Base-by-base conservation (phyloP, 2,329 filamentous ascomycete species). In the Aspergillus puulaauensis region DNA sequence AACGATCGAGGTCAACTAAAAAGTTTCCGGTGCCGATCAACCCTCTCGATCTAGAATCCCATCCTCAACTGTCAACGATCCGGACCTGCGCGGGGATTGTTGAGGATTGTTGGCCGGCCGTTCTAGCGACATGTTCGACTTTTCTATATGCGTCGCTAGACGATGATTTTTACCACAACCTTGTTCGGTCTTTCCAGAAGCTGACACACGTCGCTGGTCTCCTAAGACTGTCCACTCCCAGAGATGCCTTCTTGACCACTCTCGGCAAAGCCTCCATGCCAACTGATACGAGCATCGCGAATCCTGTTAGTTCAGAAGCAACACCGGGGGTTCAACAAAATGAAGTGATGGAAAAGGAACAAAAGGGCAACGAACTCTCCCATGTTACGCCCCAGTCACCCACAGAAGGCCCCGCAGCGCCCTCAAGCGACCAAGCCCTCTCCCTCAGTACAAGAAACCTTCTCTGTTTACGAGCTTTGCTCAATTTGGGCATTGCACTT, bases 401-500 rank as follows among this genome's bases (percentile, higher is more conserved):
- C 21, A 43, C 62, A n/a, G 74, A 76, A 4, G 58, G 65, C 9
- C 48, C 67, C 5, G 62, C 61, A 45, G 52, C 66, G 2, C 59
- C 67, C 9, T 61, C 62, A 11, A 90, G 73, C 66, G 76, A 27
- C 69, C 73, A 57, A 57, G 65, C 74, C 0, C 78, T 80, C 54
- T 83, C 86, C 3, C 80, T 98, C 8, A 96, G 91, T 63, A 93
- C 92, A 3, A 85, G 95, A 7, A 98, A 99, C 68, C 79, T 99
- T 4, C 80, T 98, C 1, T 99, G 95, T 67, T 79, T 99, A 44
- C 83, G 96, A 68, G 95, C 95, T 31, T 80, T 99, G 15, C 78
- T 99, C n/a, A 99, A 99, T 66, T 78, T 99, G 3, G 95, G 95
- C 2, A 99, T 98, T 67, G 95, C 95, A 2, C 78, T 99, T 1